phyloP scores from a whole-genome alignment of 2,329 filamentous ascomycete genomes.

The Elsinoe australis region DNA sequence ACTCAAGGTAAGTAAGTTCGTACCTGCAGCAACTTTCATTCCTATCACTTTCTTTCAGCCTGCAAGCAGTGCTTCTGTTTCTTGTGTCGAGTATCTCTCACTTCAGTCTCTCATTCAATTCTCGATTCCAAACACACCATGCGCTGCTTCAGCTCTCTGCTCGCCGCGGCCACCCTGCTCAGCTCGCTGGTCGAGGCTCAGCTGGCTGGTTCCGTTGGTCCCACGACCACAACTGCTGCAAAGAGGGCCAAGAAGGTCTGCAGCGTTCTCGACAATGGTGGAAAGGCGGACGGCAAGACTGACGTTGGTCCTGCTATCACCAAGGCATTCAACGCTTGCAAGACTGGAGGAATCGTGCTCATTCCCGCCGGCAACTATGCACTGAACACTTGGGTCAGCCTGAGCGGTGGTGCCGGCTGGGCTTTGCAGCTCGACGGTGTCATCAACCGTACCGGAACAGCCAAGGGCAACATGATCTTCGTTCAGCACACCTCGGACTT shows the following conservation, averaged over 20 bases:
- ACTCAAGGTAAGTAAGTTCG: no score
- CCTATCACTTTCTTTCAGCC: not conserved
- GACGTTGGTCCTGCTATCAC: constrained; percentile 45
- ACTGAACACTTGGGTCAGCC: constrained; percentile 43
- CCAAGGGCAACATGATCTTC: constrained; percentile 47
- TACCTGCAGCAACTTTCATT: not conserved
- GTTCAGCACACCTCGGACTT: constrained; percentile 46
- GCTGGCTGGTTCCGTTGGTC: constrained; percentile 39
- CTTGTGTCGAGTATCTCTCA: not conserved
- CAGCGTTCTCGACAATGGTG: constrained; percentile 48
- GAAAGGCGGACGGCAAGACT: constrained; percentile 43
- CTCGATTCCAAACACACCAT: constrained; percentile 13
- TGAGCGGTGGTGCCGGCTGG: constrained; percentile 42
- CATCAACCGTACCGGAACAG: constrained; percentile 46
- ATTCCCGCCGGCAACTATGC: constrained; percentile 46
- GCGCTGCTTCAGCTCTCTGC: constrained; percentile 17
- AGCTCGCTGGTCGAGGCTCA: constrained; percentile 27
- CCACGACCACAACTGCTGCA: constrained; percentile 34
- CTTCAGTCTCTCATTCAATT: constrained; percentile 16
- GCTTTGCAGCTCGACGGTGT: constrained; percentile 48
- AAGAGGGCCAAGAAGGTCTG: constrained; percentile 46
- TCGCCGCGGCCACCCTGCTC: constrained; percentile 23
- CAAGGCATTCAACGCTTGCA: constrained; percentile 45
- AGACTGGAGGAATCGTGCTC: constrained; percentile 44
- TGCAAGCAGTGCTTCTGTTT: constrained; percentile 10